Conservation (phyloP, 352 stramenopile species). For the Globisporangium viniferum region DNA sequence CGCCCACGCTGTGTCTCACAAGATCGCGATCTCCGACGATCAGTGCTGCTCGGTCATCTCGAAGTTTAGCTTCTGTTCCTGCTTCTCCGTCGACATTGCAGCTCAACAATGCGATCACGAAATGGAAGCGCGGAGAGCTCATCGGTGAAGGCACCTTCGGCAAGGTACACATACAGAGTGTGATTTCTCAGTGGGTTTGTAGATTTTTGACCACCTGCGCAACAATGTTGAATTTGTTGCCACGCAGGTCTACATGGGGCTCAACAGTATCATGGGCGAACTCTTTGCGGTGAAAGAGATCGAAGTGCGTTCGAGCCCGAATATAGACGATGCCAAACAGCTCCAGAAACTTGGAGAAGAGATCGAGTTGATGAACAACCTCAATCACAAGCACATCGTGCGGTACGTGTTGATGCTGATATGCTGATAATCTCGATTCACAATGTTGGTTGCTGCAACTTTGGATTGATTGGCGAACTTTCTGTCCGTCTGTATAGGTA, state of each 20-base stretch:
- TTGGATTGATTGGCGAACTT: neutral
- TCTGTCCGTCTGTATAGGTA: constrained; percentile 30
- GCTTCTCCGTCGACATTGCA: constrained; percentile 11
- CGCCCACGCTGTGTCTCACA: constrained; percentile 5
- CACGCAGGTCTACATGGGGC: constrained; percentile 89
- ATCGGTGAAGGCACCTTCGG: constrained; percentile 96
- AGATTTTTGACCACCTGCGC: neutral
- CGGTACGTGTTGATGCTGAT: constrained; percentile 49
- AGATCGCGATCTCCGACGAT: constrained; percentile 19
- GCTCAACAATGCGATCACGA: constrained; percentile 36
- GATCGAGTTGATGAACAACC: constrained; percentile 93
- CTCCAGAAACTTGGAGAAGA: constrained; percentile 84
- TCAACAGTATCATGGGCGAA: constrained; percentile 91
- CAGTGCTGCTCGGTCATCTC: neutral
- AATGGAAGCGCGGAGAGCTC: constrained; percentile 93
- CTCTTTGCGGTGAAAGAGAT: constrained; percentile 91
- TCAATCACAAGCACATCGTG: constrained; percentile 95
- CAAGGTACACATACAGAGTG: constrained; percentile 11
- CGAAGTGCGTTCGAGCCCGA: constrained; percentile 61
- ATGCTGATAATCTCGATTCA: neutral
- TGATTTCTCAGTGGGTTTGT: neutral
- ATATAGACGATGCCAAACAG: constrained; percentile 50
- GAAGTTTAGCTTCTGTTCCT: neutral
- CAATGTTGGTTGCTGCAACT: neutral
- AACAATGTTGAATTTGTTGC: neutral